phyloP scores from a whole-genome alignment of 2,329 filamentous ascomycete species.

The Zymoseptoria passerinii region DNA sequence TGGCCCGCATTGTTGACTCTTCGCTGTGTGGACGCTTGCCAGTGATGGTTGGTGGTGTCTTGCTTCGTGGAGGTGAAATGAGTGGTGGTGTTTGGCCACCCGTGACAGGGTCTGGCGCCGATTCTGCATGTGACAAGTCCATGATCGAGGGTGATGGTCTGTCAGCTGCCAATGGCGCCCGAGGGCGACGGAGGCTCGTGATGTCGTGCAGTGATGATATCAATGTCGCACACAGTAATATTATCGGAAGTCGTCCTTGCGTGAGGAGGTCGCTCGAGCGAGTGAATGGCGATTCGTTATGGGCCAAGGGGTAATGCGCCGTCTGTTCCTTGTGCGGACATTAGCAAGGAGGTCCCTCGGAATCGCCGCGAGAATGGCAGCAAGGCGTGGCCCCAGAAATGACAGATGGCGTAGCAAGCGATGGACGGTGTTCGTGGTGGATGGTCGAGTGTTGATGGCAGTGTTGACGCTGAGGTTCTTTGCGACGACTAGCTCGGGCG shows the following conservation, averaged over 20 bases:
- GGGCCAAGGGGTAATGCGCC: background rate
- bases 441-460: background rate
- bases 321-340: background rate
- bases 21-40: slow-evolving; percentile 37
- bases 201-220: background rate
- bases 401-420: background rate
- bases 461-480: background rate
- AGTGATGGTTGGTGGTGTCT: slow-evolving; percentile 50
- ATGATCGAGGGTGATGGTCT: slow-evolving; percentile 3
- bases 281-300: background rate
- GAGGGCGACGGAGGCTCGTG: background rate
- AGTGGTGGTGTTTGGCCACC: slow-evolving; percentile 38
- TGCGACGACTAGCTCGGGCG: background rate
- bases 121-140: slow-evolving; percentile 7
- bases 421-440: background rate
- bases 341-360: background rate
- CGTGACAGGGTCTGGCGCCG: slow-evolving; percentile 1
- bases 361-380: background rate
- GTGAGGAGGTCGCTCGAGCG: background rate
- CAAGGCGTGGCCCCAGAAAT: background rate
- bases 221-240: background rate
- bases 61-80: slow-evolving; percentile 50
- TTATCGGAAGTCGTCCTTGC: background rate
- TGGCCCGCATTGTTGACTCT: slow-evolving; percentile 14
- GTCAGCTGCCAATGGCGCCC: background rate